Conservation (phyloP, 169 alveolate genomes). For the Fabrea salina region DNA sequence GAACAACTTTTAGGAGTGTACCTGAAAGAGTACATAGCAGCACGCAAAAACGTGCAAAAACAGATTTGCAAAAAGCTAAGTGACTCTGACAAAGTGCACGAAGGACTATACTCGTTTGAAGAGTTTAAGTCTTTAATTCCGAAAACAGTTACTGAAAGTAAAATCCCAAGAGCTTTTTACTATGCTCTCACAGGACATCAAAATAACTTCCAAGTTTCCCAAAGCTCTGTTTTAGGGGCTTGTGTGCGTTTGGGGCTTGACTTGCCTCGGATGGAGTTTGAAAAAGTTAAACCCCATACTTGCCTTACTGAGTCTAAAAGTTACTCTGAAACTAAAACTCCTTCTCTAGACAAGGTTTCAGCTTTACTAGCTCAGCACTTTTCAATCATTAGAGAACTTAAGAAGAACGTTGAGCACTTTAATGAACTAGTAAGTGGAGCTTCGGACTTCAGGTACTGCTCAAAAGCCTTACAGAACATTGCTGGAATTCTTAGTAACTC, state of each 20-base stretch:
- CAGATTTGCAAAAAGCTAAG: background rate
- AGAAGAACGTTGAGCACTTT: constrained; percentile 7
- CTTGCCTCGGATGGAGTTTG: no score
- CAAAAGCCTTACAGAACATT: background rate
- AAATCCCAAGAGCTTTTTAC: constrained; percentile 7
- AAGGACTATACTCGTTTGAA: constrained; percentile 12
- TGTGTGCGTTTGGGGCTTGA: constrained; percentile 21
- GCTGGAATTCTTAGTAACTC: background rate
- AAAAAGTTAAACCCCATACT: no score
- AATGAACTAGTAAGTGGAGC: background rate
- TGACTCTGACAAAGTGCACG: background rate
- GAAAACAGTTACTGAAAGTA: background rate
- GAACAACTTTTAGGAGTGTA: constrained; percentile 9
- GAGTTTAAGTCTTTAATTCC: background rate
- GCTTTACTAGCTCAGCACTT: constrained; percentile 32
- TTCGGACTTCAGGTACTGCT: background rate
- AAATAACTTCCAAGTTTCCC: background rate
- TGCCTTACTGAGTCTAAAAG: no score
- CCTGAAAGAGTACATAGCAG: background rate
- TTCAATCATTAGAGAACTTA: constrained; percentile 15
- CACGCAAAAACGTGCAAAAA: background rate
- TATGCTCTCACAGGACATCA: background rate
- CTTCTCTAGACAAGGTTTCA: constrained; percentile 11
- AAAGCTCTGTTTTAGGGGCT: background rate
- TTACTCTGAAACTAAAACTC: no score